Percentiles rank a stretch among this genome's conserved stretches.
Conservation (phyloP, 2,329 filamentous ascomycete species). For the Ambrosiella xylebori region DNA sequence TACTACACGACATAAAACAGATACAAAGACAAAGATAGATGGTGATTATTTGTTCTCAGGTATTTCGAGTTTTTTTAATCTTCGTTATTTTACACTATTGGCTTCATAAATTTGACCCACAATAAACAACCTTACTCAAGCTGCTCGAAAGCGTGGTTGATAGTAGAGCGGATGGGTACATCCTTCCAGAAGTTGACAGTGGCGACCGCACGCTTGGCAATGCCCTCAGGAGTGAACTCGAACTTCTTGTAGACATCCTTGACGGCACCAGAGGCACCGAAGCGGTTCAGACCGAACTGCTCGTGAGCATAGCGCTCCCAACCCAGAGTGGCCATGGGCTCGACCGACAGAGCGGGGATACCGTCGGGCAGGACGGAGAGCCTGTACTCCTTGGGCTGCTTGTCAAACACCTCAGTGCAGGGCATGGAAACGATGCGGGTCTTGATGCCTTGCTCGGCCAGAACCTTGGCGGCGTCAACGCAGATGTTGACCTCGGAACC, state of each 20-base stretch:
- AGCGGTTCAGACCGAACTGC: constrained; percentile 98
- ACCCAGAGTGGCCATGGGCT: constrained; percentile 92
- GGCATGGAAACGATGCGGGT: constrained; percentile 90
- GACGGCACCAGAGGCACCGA: constrained; percentile 93
- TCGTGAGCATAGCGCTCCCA: constrained; percentile 99
- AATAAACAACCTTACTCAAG: constrained; percentile 48
- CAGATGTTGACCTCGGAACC: constrained; percentile 92
- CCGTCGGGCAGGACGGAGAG: constrained; percentile 85
- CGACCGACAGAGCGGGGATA: constrained; percentile 80
- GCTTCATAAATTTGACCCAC: not conserved
- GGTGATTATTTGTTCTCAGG: not conserved
- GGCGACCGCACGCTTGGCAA: constrained; percentile 81
- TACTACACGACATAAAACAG: too few relatives aligned
- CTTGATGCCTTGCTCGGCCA: constrained; percentile 72
- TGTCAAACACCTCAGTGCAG: constrained; percentile 93
- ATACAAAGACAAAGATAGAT: not conserved
- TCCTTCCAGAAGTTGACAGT: constrained; percentile 98
- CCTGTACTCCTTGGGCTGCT: constrained; percentile 86
- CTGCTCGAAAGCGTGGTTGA: constrained; percentile 97
- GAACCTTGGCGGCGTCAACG: constrained; percentile 79
- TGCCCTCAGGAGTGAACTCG: constrained; percentile 94
- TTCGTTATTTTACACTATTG: constrained; percentile 4
- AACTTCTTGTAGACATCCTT: constrained; percentile 99
- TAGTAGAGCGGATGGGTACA: constrained; percentile 68
- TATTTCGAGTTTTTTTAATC: constrained; percentile 1